Evolutionary conservation across 495 filamentous ascomycete genomes (phyloP).

Genomic region (Chaetomium fimeti): DNA sequence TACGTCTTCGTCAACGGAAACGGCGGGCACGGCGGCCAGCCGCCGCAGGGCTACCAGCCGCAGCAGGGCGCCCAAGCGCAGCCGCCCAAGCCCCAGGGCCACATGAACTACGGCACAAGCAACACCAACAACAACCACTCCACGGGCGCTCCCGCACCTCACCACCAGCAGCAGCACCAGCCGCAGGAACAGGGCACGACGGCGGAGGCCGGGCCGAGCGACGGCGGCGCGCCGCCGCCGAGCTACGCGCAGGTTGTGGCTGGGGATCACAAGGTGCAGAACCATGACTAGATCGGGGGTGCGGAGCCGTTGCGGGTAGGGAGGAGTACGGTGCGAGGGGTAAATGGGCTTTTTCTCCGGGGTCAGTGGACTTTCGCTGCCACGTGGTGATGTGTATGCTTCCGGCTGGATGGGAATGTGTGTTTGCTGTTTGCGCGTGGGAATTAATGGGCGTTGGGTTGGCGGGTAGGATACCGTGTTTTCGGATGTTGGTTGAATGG

Average conservation of each 20-base stretch:
- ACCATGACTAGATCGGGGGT: slow-evolving; percentile 50
- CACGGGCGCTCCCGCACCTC: not conserved
- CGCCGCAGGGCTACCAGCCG: slow-evolving; percentile 26
- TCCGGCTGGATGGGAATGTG: not conserved
- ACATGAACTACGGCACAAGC: slow-evolving; percentile 43
- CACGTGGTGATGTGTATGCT: not conserved
- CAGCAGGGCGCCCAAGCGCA: slow-evolving; percentile 26
- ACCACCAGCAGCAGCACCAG: slow-evolving; percentile 21
- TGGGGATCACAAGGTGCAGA: slow-evolving; percentile 87
- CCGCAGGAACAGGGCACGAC: slow-evolving; percentile 42
- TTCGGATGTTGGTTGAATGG: not conserved
- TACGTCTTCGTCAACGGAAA: slow-evolving; percentile 64
- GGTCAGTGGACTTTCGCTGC: not conserved
- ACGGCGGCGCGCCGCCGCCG: slow-evolving; percentile 49
- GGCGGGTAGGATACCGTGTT: not conserved
- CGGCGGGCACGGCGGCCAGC: slow-evolving; percentile 20
- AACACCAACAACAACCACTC: not conserved
- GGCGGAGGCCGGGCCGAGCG: slow-evolving; percentile 31
- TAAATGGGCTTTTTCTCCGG: not conserved
- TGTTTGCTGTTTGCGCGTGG: not conserved
- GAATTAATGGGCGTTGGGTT: not conserved
- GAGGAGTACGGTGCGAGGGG: not conserved
- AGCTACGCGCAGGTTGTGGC: slow-evolving; percentile 83
- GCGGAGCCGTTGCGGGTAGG: not conserved
- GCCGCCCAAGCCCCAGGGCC: slow-evolving; percentile 33